A percentile compares a stretch with the other conserved stretches of the same genome.
phyloP scores from a whole-genome alignment of 768 basidiomycete species.

The Suillus lakei region DNA sequence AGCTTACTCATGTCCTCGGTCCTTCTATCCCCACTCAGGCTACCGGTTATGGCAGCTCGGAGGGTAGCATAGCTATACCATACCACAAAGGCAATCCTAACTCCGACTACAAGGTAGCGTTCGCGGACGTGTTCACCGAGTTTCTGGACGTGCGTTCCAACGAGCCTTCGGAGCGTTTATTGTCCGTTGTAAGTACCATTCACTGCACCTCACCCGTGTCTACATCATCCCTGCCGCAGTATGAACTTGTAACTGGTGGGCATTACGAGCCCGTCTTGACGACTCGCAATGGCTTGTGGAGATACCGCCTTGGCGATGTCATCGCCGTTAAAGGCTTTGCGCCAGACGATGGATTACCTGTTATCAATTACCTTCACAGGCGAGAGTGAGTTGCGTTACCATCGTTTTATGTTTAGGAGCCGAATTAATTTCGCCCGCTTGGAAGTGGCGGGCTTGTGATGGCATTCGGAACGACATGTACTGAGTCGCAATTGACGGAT shows the following conservation, averaged over 20 bases:
- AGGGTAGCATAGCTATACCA: slow-evolving; percentile 3
- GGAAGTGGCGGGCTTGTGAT: slow-evolving; percentile 14
- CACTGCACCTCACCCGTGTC: not conserved
- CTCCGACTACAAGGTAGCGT: not conserved
- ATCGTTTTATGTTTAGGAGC: not conserved
- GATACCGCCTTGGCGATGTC: slow-evolving; percentile 14
- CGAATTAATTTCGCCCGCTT: not conserved
- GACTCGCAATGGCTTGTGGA: slow-evolving; percentile 17
- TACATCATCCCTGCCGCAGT: not conserved
- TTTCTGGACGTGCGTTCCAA: slow-evolving; percentile 1
- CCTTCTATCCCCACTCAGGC: slow-evolving; percentile 10
- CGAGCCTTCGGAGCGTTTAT: not conserved
- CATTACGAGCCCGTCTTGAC: slow-evolving; percentile 15
- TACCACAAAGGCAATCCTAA: slow-evolving; percentile 1
- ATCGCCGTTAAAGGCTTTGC: slow-evolving; percentile 14
- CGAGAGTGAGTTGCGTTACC: slow-evolving; percentile 2
- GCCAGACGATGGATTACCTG: slow-evolving; percentile 14
- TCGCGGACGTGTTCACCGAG: slow-evolving; percentile 2
- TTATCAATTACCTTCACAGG: slow-evolving; percentile 8
- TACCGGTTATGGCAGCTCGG: slow-evolving; percentile 4
- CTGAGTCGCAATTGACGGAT: not conserved
- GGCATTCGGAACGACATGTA: slow-evolving; percentile 3
- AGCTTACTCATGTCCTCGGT: slow-evolving; percentile 11
- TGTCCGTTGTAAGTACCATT: not conserved
- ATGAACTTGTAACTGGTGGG: slow-evolving; percentile 9